Base-by-base conservation (phyloP, 495 filamentous ascomycete species). In the Bacidia rubella region DNA sequence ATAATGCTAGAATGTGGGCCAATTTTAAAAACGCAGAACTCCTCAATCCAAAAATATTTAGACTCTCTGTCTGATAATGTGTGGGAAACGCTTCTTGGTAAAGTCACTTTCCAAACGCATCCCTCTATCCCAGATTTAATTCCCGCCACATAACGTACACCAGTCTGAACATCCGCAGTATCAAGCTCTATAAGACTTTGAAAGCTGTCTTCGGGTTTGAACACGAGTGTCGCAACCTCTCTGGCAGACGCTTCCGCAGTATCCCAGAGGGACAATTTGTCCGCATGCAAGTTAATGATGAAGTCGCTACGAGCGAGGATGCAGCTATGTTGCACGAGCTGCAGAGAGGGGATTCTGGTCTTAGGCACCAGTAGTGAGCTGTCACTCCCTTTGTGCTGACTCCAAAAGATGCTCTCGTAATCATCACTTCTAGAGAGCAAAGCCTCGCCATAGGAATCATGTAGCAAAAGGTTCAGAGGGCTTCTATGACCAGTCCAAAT, bases 401-500 rank as follows among this genome's bases (percentile, higher is more conserved):
- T 79, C 90, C 90, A 97, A 17, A 95, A 77, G 55, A 89, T 78
- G 23, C 82, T 80, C 65, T 93, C 82, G 57, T 87, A 83, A 22
- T 85, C 70, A 51, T 81, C 74, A 0, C 90, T 93, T 25, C 87
- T 74, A 9, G 90, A 94, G 25, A 93, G 75, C 25, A 95, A 71
- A 11, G 85, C 85, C 54, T 81, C 73, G 3, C 90, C 90, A 58
- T 80, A 81, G 11, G 79, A 81, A 59, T 87, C 93, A 45, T 89
- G 78, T 29, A 92, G 80, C 49, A 96, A 82, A 60, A 90, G 93
- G 56, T 85, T 82, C 56, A 95, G 78, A 0, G 84, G 72, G 11
- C 74, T 75, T 52, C 82, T 85, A 70, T 96, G 90, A 7, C 90
- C 90, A 19, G 87, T 87, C 84, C 87, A 93, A 10, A 81, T 73